phyloP scores from a whole-genome alignment of 768 basidiomycete species.

The Rhizopogon salebrosus region DNA sequence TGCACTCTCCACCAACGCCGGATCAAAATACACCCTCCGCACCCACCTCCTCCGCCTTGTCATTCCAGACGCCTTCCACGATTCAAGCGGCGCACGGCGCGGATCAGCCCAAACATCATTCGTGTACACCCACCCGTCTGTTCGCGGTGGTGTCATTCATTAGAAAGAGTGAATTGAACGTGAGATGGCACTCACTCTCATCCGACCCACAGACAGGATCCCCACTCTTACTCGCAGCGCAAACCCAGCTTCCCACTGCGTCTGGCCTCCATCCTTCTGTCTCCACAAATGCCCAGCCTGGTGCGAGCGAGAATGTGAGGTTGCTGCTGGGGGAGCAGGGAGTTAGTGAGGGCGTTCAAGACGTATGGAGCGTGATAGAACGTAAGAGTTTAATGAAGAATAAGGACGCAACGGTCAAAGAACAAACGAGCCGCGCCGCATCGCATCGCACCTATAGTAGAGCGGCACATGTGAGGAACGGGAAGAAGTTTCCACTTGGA shows the following conservation, averaged over 20 bases:
- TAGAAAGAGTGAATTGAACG: background rate
- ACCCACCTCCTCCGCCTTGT: conserved; percentile 70
- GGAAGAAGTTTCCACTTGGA: too few species aligned
- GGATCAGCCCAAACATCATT: conserved; percentile 70
- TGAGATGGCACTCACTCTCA: conserved; percentile 20
- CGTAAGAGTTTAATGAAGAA: too few species aligned
- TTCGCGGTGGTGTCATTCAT: background rate
- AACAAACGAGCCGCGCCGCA: too few species aligned
- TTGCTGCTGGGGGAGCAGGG: conserved; percentile 54
- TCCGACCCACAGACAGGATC: conserved; percentile 17
- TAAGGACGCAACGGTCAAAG: too few species aligned
- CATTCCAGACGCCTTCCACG: conserved; percentile 41
- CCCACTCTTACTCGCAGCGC: background rate
- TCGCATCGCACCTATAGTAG: too few species aligned
- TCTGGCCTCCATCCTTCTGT: conserved; percentile 78
- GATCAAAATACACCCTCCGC: conserved; percentile 46
- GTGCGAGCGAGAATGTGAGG: conserved; percentile 71
- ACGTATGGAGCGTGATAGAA: background rate
- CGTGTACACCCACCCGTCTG: conserved; percentile 80
- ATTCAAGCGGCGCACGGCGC: conserved; percentile 32
- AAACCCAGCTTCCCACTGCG: conserved; percentile 51
- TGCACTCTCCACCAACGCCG: too few species aligned
- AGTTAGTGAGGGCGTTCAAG: conserved; percentile 3
- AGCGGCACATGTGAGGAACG: too few species aligned
- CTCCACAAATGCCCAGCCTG: conserved; percentile 70